Evolutionary conservation across 2,329 filamentous ascomycete genomes (phyloP).

Genomic region (Coleophoma crateriformis): DNA sequence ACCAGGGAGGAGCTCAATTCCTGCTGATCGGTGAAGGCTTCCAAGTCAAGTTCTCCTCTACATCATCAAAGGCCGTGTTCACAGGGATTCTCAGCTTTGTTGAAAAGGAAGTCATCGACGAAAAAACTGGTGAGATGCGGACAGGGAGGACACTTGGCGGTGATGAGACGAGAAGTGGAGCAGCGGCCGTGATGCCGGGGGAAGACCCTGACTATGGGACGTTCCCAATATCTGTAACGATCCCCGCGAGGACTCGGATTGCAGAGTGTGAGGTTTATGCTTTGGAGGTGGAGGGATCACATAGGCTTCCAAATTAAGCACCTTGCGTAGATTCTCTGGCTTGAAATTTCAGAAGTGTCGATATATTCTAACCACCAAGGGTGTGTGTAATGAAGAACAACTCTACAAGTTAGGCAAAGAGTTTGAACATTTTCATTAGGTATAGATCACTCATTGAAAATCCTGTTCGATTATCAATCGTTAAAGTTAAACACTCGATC

Average conservation of each 20-base stretch:
- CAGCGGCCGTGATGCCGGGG: conserved; percentile 44
- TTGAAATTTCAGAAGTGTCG: too few species aligned
- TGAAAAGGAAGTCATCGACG: conserved; percentile 33
- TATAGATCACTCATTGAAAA: too few species aligned
- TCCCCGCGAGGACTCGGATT: conserved; percentile 44
- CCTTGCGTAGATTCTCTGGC: too few species aligned
- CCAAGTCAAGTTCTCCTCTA: conserved; percentile 26
- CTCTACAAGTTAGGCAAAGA: too few species aligned
- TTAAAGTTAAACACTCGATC: too few species aligned
- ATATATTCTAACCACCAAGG: too few species aligned
- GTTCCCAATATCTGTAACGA: conserved; percentile 48
- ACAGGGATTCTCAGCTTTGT: conserved; percentile 36
- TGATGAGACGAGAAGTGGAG: conserved; percentile 41
- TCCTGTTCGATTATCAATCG: too few species aligned
- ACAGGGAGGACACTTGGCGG: conserved; percentile 34
- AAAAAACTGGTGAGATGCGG: conserved; percentile 28
- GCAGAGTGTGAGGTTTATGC: conserved; percentile 35
- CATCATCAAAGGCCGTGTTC: conserved; percentile 29
- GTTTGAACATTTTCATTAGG: too few species aligned
- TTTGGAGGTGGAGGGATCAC: conserved; percentile 3
- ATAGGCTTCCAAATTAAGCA: too few species aligned
- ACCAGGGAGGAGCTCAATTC: conserved; percentile 31
- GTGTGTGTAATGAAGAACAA: too few species aligned
- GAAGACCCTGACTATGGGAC: conserved; percentile 50
- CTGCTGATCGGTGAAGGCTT: conserved; percentile 40